Percentiles rank a stretch among this genome's conserved stretches.
Conservation (phyloP, 2,329 filamentous ascomycete species). For the Penicillium sp. region DNA sequence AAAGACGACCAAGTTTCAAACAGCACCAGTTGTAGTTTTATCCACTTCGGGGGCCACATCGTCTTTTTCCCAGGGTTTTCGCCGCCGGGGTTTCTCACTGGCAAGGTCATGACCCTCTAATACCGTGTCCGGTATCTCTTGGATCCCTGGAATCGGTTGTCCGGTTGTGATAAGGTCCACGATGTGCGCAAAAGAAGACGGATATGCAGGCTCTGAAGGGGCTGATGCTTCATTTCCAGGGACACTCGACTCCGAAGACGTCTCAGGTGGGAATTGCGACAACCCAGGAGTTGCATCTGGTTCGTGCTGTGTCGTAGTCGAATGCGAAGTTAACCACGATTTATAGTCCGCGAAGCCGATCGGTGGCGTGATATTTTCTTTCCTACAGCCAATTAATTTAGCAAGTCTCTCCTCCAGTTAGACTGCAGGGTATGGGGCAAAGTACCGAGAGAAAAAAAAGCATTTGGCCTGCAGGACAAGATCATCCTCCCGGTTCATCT, state of each 20-base stretch:
- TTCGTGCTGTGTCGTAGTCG: slow-evolving; percentile 4
- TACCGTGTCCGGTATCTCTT: slow-evolving; percentile 81
- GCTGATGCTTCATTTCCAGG: slow-evolving; percentile 8
- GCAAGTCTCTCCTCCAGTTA: too few relatives aligned
- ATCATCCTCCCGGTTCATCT: slow-evolving; percentile 45
- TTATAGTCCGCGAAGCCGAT: slow-evolving; percentile 73
- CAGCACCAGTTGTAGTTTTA: slow-evolving; percentile 8
- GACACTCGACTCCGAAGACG: slow-evolving; percentile 11
- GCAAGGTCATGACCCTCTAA: slow-evolving; percentile 69
- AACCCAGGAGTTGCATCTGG: slow-evolving; percentile 3
- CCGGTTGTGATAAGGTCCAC: slow-evolving; percentile 83
- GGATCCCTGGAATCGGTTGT: slow-evolving; percentile 83
- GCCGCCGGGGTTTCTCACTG: slow-evolving; percentile 57
- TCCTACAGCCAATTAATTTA: slow-evolving; percentile 29
- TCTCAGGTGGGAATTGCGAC: slow-evolving; percentile 4
- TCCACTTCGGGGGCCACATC: slow-evolving; percentile 17
- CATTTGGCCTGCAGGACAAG: slow-evolving; percentile 52
- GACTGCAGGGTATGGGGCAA: neutral
- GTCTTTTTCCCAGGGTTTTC: slow-evolving; percentile 81
- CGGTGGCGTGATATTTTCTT: slow-evolving; percentile 40
- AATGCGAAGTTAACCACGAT: slow-evolving; percentile 56
- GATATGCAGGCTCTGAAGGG: slow-evolving; percentile 65
- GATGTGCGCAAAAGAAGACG: slow-evolving; percentile 81
- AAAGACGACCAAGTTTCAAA: slow-evolving; percentile 4
- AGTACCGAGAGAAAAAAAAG: slow-evolving; percentile 53